Evolutionary conservation across 768 basidiomycete genomes (phyloP).

Genomic region (Termitomyces sp.): DNA sequence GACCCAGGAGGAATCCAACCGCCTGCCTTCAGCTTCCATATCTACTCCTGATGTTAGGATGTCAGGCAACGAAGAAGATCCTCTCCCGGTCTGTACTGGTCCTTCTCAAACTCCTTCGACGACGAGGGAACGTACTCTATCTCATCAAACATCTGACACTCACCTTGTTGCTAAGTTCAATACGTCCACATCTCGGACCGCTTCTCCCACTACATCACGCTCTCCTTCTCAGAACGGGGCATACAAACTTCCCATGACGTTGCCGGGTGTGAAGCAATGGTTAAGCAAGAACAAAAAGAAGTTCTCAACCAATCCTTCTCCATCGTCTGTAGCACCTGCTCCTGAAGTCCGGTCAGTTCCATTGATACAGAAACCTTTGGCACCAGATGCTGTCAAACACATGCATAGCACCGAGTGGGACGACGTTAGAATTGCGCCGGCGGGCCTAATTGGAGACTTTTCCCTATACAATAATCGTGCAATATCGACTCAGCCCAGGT

Average conservation of each 20-base stretch:
- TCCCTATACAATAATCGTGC: conserved; percentile 1
- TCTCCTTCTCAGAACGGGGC: conserved; percentile 33
- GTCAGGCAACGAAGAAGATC: conserved; percentile 45
- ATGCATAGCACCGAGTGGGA: conserved; percentile 73
- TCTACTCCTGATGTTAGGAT: conserved; percentile 42
- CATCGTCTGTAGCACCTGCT: conserved; percentile 16
- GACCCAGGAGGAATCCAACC: conserved; percentile 65
- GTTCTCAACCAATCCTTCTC: conserved; percentile 34
- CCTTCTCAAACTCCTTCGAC: conserved; percentile 47
- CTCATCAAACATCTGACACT: conserved; percentile 68
- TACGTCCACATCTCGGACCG: conserved; percentile 40
- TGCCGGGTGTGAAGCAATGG: conserved; percentile 82
- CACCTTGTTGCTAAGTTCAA: conserved; percentile 56
- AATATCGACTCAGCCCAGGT: conserved; percentile 10
- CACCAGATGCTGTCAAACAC: conserved; percentile 62
- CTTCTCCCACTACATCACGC: conserved; percentile 36
- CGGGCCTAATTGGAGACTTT: conserved; percentile 36
- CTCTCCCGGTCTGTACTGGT: conserved; percentile 37
- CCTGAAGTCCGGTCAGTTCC: conserved; percentile 29
- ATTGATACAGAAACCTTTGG: conserved; percentile 57
- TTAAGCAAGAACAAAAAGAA: conserved; percentile 59
- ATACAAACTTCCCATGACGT: conserved; percentile 63
- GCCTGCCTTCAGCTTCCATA: conserved; percentile 41
- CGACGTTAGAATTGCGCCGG: conserved; percentile 50
- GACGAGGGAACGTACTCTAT: conserved; percentile 56